A percentile compares a stretch with the other conserved stretches of the same genome.
Conservation (phyloP, 495 filamentous ascomycete genomes). For the Friedmanniomyces endolithicus region DNA sequence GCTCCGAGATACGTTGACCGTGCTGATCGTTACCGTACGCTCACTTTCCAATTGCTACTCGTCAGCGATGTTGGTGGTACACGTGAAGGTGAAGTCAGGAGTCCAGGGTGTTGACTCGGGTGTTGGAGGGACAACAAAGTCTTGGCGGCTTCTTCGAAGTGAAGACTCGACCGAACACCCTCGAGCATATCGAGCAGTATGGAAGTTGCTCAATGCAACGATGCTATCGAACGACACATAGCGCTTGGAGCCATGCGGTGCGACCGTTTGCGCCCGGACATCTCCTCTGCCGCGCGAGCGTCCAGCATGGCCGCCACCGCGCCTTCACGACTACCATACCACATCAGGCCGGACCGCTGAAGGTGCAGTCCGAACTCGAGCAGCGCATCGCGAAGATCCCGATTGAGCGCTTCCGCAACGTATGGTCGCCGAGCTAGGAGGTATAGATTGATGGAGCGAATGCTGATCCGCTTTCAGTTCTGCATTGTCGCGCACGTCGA, state of each 20-base stretch:
- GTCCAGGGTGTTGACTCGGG: no score
- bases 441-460: not conserved
- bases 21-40: no score
- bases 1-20: no score
- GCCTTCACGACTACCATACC: slow-evolving; percentile 33
- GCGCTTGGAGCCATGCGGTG: not conserved
- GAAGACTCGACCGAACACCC: not conserved
- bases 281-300: not conserved
- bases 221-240: slow-evolving; percentile 20
- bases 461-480: slow-evolving; percentile 34
- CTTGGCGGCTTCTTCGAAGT: not conserved
- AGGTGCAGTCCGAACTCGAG: slow-evolving; percentile 48
- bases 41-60: not conserved
- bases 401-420: slow-evolving; percentile 78
- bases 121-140: no score
- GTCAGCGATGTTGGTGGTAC: not conserved
- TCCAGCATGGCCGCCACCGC: not conserved
- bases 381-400: slow-evolving; percentile 75
- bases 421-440: not conserved
- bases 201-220: slow-evolving; percentile 29
- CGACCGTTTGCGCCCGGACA: not conserved
- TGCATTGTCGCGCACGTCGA: slow-evolving; percentile 99
- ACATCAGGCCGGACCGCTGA: slow-evolving; percentile 25
- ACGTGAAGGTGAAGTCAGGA: no score
- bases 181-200: not conserved